These are phyloP conservation scores for Hanseniaspora taiwanica DNA, from an alignment of 805 yeast species.

Conservation along the genomic window DNA sequence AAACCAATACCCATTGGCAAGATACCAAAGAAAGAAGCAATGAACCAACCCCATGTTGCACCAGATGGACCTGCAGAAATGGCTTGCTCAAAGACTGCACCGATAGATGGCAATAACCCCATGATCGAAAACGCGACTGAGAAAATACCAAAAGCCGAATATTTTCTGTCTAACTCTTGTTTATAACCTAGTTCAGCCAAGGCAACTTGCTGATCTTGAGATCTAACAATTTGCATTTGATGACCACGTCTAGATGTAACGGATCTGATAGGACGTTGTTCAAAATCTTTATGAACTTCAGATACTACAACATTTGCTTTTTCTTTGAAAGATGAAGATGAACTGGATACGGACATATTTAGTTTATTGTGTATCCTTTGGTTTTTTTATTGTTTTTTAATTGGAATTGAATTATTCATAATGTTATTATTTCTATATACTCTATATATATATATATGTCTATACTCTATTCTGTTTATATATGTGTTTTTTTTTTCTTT, in stretches of 20 bases:
- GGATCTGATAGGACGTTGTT: conserved; percentile 7
- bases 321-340: no score
- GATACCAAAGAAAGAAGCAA: conserved; percentile 37
- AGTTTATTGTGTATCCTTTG: no score
- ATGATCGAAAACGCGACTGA: conserved; percentile 57
- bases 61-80: conserved; percentile 40
- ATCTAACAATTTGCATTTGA: conserved; percentile 10
- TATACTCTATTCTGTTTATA: no score
- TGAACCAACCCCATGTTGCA: conserved; percentile 58
- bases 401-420: no score
- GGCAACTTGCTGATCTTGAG: conserved; percentile 10
- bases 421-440: no score
- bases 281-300: no score
- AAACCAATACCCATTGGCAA: conserved; percentile 41
- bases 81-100: conserved; percentile 26
- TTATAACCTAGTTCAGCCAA: conserved; percentile 42
- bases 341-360: no score
- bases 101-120: conserved; percentile 51
- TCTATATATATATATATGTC: no score
- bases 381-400: no score
- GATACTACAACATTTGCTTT: neutral
- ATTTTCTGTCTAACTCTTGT: conserved; percentile 49
- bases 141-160: conserved; percentile 46
- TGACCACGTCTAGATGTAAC: conserved; percentile 11
- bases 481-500: no score